Base-by-base conservation (phyloP, 2,329 filamentous ascomycete genomes). In the Penicillium decumbens region DNA sequence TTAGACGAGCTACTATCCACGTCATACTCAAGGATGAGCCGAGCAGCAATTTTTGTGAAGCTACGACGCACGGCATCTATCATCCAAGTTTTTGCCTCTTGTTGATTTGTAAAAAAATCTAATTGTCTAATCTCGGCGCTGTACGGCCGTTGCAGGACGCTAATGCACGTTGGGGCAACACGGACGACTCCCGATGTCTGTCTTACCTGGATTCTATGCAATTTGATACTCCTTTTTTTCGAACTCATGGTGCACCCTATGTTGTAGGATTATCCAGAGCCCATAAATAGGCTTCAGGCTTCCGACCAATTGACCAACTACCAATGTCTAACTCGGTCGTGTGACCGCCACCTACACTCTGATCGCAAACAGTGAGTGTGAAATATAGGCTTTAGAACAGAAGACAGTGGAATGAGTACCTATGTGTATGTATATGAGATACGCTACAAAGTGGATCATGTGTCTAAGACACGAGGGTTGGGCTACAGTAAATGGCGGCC, bases 231-330 rank as follows among this genome's bases (percentile, higher is more conserved):
- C 15, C 15, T 18, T 18, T 18, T 18, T 18, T 18, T 18, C 15
- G 1, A 18, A 1, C 15, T 18, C 15, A 18, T 18, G 15, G 15
- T 18, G 15, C 15, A 18, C 15, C 15, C 15, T 18, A 18, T 18
- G 15, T 18, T 18, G 15, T 18, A 18, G 15, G 15, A 18, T 18
- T 18, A 1, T 18, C 15, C 15, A 18, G 15, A 18, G 15, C 15
- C 15, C 2, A 18, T 18, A 18, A 18, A 18, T 37, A 74, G 72
- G 25, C 64, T 74, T 61, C 48, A 53, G 9, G 77, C 77, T 2
- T 73, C 80, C 74, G 68, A 80, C 58, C 57, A 53, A 0, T 65
- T 80, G 54, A 81, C 78, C 9, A 69, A 72, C 46, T 65, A 65
- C 24, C 67, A 74, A 56, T 20, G 67, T 56, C 12, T 46, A 67